These are phyloP conservation scores for Ganoderma lucidum DNA, from an alignment of 1,284 basidiomycete genomes.

Conservation along the genomic window DNA sequence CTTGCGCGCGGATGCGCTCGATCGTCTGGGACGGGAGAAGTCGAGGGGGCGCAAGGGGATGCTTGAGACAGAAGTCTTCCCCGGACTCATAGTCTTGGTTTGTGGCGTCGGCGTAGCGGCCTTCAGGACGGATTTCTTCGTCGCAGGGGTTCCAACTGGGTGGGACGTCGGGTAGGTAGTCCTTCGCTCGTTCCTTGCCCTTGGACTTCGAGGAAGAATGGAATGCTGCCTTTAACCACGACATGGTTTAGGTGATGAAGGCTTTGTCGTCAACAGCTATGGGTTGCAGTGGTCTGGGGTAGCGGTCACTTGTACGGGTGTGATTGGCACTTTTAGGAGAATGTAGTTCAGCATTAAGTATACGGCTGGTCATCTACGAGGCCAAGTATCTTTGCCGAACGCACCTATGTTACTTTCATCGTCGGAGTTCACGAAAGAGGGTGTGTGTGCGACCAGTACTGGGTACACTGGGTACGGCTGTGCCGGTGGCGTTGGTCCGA, in stretches of 20 bases:
- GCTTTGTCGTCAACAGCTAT: not conserved
- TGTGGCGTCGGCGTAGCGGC: slow-evolving; percentile 61
- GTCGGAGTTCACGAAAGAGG: not conserved
- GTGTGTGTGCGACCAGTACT: not conserved
- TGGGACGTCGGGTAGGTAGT: slow-evolving; percentile 38
- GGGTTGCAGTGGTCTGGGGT: not conserved
- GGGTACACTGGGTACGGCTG: not conserved
- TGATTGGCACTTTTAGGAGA: not conserved
- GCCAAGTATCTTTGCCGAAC: not conserved
- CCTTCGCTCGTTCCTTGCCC: slow-evolving; percentile 23
- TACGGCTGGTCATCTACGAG: not conserved
- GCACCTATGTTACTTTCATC: not conserved
- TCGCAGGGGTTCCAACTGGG: slow-evolving; percentile 60
- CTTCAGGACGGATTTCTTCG: slow-evolving; percentile 52
- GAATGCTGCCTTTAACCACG: slow-evolving; percentile 21
- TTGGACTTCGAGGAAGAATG: slow-evolving; percentile 17
- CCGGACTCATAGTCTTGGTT: slow-evolving; percentile 59
- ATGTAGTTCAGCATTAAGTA: not conserved
- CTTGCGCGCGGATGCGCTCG: slow-evolving; percentile 54
- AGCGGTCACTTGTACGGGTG: not conserved
- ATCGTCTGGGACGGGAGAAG: slow-evolving; percentile 58
- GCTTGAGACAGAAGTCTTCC: slow-evolving; percentile 53
- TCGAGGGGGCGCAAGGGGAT: slow-evolving; percentile 50
- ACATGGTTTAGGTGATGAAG: slow-evolving; percentile 10
- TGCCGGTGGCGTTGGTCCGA: not conserved